Base-by-base conservation (phyloP, 1,139 yeast genomes). In the Candida dubliniensis region DNA sequence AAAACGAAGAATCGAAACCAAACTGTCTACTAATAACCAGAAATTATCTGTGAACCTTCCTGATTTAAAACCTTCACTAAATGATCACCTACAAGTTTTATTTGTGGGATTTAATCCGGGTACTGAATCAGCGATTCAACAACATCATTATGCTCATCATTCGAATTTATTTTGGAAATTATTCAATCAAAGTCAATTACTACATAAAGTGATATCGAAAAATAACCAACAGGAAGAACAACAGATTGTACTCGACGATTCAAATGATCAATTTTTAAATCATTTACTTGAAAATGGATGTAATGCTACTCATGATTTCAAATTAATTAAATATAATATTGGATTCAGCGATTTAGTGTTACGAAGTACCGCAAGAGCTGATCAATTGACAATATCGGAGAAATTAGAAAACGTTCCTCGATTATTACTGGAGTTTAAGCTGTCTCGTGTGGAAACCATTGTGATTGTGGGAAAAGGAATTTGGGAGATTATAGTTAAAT, bases 21-120 rank as follows among this genome's bases (percentile, higher is more conserved):
- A 18, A 18, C 23, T 18, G 5, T 5, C 3, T 18, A 4, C 23
- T 18, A 18, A 18, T 18, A 27, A 27, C n/a, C 10, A 27, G 30
- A 27, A 27, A 27, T 27, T 8, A 7, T 10, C n/a, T 3, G n/a
- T 27, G 7, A 7, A 30, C n/a, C 34, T 49, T 25, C 53, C 49
- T 26, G 74, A 70, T 40, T 56, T 76, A 42, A 64, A 52, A 34
- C 82, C 69, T 15, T 67, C 64, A 58, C 66, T 58, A 42, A 65
- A 44, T 48, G 65, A 36, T 33, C 54, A 53, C 55, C 66, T 50
- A 55, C 61, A 45, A 50, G 69, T 84, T 2, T 68, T 86, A 2
- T 85, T 86, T 53, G 73, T 86, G 2, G 95, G 95, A 0, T 84
- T 74, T 66, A 86, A 86, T 53, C 95, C 95, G 0, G 89, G 93